phyloP scores from a whole-genome alignment of 148 eudicot genomes.

The Silene uniflora region DNA sequence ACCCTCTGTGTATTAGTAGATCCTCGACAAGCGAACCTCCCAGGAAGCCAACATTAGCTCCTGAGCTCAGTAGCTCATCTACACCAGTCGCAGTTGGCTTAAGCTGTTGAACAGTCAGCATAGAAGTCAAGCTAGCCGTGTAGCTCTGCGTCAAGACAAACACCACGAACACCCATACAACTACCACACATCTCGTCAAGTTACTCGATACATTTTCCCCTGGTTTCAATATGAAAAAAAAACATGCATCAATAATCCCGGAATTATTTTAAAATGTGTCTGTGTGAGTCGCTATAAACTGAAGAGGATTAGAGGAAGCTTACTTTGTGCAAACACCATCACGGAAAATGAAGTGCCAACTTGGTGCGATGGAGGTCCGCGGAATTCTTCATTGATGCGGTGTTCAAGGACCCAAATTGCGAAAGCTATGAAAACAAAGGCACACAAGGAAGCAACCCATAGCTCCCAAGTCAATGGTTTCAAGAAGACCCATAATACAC shows the following conservation, averaged over 20 bases:
- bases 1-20: constrained; percentile 23
- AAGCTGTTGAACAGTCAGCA: too few species aligned
- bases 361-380: constrained; percentile 42
- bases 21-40: constrained; percentile 36
- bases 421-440: constrained; percentile 43
- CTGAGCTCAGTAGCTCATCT: constrained; percentile 29
- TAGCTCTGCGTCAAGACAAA: too few species aligned
- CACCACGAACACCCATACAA: constrained; percentile 46
- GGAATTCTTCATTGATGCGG: constrained; percentile 41
- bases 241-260: background rate
- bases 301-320: constrained; percentile 8
- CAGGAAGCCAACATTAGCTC: constrained; percentile 37
- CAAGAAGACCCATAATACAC: constrained; percentile 55
- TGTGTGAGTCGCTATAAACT: too few species aligned
- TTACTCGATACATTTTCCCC: constrained; percentile 40
- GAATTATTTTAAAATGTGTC: background rate
- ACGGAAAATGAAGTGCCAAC: constrained; percentile 51
- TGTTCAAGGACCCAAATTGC: constrained; percentile 50
- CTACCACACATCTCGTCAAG: constrained; percentile 39
- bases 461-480: constrained; percentile 45
- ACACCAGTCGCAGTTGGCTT: too few species aligned
- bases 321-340: constrained; percentile 49
- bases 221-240: constrained; percentile 5
- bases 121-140: too few species aligned
- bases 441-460: constrained; percentile 41